These are phyloP conservation scores for Elongisporangium prolatum DNA, from an alignment of 352 stramenopile species.

Conservation along the genomic window DNA sequence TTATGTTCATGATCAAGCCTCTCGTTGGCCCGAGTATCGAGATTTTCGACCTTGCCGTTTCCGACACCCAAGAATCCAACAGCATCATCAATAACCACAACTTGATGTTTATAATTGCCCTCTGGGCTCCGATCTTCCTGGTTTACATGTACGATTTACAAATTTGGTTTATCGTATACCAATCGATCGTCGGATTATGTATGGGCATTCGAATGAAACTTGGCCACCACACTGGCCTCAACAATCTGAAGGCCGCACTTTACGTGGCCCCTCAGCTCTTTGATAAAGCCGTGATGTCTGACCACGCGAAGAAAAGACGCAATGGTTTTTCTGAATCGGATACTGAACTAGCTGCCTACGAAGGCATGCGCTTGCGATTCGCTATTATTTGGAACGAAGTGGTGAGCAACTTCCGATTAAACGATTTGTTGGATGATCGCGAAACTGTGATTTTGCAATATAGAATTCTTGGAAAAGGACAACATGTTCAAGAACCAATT, in stretches of 20 bases:
- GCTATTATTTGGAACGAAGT: slow-evolving; percentile 87
- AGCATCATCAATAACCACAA: slow-evolving; percentile 41
- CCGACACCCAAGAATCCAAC: slow-evolving; percentile 4
- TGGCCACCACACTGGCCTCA: slow-evolving; percentile 62
- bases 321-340: slow-evolving; percentile 3
- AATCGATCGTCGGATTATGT: slow-evolving; percentile 68
- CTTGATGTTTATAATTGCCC: slow-evolving; percentile 66
- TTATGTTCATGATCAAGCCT: slow-evolving; percentile 83
- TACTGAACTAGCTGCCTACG: slow-evolving; percentile 25
- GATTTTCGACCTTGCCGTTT: slow-evolving; percentile 59
- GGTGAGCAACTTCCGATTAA: slow-evolving; percentile 81
- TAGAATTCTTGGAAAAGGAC: slow-evolving; percentile 63
- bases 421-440: slow-evolving; percentile 77
- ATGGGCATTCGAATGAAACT: slow-evolving; percentile 77
- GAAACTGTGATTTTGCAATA: slow-evolving; percentile 86
- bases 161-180: slow-evolving; percentile 85
- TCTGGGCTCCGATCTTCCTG: slow-evolving; percentile 76
- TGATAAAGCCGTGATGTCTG: slow-evolving; percentile 61
- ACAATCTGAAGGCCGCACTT: slow-evolving; percentile 63
- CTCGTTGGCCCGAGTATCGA: slow-evolving; percentile 71
- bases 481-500: slow-evolving; percentile 71
- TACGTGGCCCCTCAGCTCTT: slow-evolving; percentile 58
- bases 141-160: slow-evolving; percentile 87
- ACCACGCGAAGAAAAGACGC: slow-evolving; percentile 33
- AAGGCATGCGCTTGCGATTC: slow-evolving; percentile 69